Evolutionary conservation across 331 rosid genomes (phyloP).

Genomic region (Dryas integrifolia): DNA sequence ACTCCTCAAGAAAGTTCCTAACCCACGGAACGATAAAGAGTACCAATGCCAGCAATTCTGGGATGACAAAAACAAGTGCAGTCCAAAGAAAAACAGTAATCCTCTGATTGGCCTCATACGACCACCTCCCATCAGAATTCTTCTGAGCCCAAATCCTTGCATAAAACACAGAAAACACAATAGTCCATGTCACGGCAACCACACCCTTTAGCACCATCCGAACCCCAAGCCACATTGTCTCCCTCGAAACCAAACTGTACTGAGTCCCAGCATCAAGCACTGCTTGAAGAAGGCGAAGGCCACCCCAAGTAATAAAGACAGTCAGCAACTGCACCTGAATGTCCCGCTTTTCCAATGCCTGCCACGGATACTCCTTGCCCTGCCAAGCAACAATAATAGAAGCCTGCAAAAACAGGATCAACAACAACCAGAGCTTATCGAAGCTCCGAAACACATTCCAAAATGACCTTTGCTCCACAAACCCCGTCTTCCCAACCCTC

Average conservation of each 20-base stretch:
- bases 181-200: slow-evolving; percentile 70
- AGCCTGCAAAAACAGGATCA: slow-evolving; percentile 76
- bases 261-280: slow-evolving; percentile 96
- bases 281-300: slow-evolving; percentile 68
- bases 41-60: slow-evolving; percentile 65
- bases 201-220: slow-evolving; percentile 75
- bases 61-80: slow-evolving; percentile 59
- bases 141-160: slow-evolving; percentile 70
- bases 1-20: slow-evolving; percentile 61
- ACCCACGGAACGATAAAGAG: slow-evolving; percentile 74
- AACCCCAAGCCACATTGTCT: slow-evolving; percentile 68
- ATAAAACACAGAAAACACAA: slow-evolving; percentile 67
- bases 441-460: slow-evolving; percentile 89
- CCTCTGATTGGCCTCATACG: slow-evolving; percentile 58
- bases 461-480: slow-evolving; percentile 93
- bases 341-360: slow-evolving; percentile 52
- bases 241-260: slow-evolving; percentile 82
- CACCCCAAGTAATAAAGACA: slow-evolving; percentile 81
- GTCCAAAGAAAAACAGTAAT: slow-evolving; percentile 55
- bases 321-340: slow-evolving; percentile 66
- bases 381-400: slow-evolving; percentile 72
- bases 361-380: slow-evolving; percentile 51
- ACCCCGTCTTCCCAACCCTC: slow-evolving; percentile 92
- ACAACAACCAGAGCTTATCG: slow-evolving; percentile 85
- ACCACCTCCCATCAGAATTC: slow-evolving; percentile 57